Percentiles rank a stretch among this genome's conserved stretches.
These are phyloP conservation scores for Tylopilus vinaceipallidus DNA, from an alignment of 768 basidiomycete species.

Conservation along the genomic window DNA sequence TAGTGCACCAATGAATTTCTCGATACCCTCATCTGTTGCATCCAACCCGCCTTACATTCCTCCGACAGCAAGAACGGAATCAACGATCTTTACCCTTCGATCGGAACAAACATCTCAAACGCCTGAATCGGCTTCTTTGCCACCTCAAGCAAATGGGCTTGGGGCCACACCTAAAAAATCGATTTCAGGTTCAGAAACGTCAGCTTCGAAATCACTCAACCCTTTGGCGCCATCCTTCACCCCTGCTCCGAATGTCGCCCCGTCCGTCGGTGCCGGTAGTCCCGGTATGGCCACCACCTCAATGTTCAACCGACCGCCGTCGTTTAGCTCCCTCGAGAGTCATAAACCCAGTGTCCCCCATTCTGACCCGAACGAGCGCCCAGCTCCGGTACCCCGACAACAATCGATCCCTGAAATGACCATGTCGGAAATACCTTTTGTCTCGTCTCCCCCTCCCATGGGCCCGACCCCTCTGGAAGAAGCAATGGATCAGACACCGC, in stretches of 20 bases:
- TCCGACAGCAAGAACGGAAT: neutral
- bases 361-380: neutral
- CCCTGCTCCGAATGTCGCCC: neutral
- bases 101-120: neutral
- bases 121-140: no score
- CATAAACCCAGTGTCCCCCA: neutral
- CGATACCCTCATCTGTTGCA: neutral
- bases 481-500: conserved; percentile 10
- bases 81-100: neutral
- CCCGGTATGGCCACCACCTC: neutral
- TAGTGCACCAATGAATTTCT: neutral
- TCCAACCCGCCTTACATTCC: neutral
- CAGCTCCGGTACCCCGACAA: neutral
- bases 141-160: neutral
- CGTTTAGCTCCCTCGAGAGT: neutral
- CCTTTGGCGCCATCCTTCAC: conserved; percentile 19
- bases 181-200: conserved; percentile 4
- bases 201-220: conserved; percentile 13
- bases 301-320: neutral
- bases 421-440: conserved; percentile 1
- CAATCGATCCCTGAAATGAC: neutral
- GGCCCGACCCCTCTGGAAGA: conserved; percentile 5
- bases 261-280: neutral
- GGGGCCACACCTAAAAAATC: neutral
- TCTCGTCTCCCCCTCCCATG: conserved; percentile 17